These are phyloP conservation scores for Dactylellina cionopaga DNA, from an alignment of 2,329 filamentous ascomycete species.

Conservation along the genomic window DNA sequence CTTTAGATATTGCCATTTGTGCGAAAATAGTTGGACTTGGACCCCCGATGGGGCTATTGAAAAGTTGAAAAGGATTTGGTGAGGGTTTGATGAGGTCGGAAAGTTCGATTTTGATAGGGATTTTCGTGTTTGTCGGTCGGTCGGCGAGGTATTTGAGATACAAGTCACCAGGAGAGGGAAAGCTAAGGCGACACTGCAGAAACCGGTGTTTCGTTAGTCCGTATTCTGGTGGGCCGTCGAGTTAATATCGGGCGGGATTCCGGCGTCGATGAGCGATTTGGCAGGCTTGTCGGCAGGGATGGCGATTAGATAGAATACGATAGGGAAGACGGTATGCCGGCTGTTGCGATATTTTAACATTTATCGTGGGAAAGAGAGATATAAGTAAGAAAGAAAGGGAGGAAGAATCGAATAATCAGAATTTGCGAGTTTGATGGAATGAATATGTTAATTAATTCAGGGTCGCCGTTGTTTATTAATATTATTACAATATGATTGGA, in stretches of 20 bases:
- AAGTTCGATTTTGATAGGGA: not conserved
- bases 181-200: not conserved
- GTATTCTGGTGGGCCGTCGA: conserved; percentile 3
- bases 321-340: not conserved
- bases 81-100: conserved; percentile 8
- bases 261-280: conserved; percentile 35
- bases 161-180: too few relatives aligned
- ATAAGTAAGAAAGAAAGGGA: not conserved
- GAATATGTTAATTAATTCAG: not conserved
- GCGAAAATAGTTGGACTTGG: not conserved
- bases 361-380: not conserved
- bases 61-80: not conserved
- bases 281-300: conserved; percentile 24
- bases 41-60: conserved; percentile 2
- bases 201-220: not conserved
- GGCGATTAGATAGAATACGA: conserved; percentile 35
- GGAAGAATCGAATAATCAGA: not conserved
- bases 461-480: not conserved
- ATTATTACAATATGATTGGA: too few relatives aligned
- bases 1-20: conserved; percentile 52
- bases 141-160: too few relatives aligned
- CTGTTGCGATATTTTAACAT: not conserved
- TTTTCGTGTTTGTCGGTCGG: too few relatives aligned
- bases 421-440: not conserved
- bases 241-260: not conserved